phyloP scores from a whole-genome alignment of 768 basidiomycete genomes.

The Pluteus cervinus region DNA sequence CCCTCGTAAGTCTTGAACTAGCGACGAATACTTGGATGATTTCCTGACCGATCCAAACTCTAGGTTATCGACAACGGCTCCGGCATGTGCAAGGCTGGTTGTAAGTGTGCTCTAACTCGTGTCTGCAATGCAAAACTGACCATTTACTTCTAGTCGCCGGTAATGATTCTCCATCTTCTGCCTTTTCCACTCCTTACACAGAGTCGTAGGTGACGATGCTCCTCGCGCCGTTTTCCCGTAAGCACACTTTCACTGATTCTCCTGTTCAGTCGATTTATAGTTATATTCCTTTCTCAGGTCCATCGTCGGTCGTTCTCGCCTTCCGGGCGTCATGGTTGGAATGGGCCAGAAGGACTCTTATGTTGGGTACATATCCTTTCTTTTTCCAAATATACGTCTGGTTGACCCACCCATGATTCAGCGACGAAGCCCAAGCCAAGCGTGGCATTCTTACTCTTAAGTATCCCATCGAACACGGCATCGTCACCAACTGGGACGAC shows the following conservation, averaged over 20 bases:
- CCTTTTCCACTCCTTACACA: neutral
- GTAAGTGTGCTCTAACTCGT: slow-evolving; percentile 1
- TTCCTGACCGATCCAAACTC: no score
- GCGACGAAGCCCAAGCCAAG: slow-evolving; percentile 86
- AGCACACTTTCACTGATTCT: slow-evolving; percentile 24
- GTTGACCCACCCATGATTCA: slow-evolving; percentile 23
- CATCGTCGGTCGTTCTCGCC: slow-evolving; percentile 91
- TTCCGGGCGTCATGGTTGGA: slow-evolving; percentile 94
- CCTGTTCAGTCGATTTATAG: neutral
- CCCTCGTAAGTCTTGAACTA: slow-evolving; percentile 44
- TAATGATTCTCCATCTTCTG: neutral
- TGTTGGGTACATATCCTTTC: slow-evolving; percentile 60
- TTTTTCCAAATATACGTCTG: slow-evolving; percentile 2
- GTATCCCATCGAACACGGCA: slow-evolving; percentile 87
- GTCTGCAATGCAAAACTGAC: neutral
- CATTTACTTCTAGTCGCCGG: neutral
- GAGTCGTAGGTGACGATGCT: slow-evolving; percentile 79
- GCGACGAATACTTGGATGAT: no score
- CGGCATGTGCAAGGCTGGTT: neutral
- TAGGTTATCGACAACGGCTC: neutral
- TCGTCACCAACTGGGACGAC: slow-evolving; percentile 90
- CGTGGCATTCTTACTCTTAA: slow-evolving; percentile 83
- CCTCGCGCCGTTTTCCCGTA: slow-evolving; percentile 95
- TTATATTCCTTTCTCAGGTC: slow-evolving; percentile 42
- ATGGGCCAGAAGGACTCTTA: slow-evolving; percentile 98